Evolutionary conservation across 2,329 filamentous ascomycete species (phyloP).

Genomic region (Akanthomyces muscarius): DNA sequence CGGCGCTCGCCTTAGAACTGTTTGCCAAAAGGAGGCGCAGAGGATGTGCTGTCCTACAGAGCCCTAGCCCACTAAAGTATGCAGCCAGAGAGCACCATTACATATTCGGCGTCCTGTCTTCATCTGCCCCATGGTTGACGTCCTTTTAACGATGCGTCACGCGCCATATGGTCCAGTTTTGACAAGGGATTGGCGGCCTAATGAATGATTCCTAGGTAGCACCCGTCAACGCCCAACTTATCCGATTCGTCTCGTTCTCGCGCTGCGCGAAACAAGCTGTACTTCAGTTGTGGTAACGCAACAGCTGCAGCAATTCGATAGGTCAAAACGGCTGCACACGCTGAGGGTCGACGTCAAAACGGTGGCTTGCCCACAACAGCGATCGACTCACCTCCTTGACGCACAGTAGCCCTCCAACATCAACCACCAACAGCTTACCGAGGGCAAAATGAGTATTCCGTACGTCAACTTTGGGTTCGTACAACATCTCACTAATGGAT

Average conservation of each 20-base stretch:
- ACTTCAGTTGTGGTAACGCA: background rate
- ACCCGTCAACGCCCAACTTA: background rate
- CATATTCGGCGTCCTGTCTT: background rate
- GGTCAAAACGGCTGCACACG: background rate
- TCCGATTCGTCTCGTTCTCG: background rate
- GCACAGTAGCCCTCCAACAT: background rate
- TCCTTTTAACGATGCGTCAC: background rate
- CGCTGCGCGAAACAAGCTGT: background rate
- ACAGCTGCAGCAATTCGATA: background rate
- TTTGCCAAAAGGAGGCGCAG: slow-evolving; percentile 1
- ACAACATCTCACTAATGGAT: background rate
- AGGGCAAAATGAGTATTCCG: slow-evolving; percentile 3
- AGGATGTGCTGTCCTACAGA: slow-evolving; percentile 11
- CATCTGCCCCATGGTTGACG: background rate
- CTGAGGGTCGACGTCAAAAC: background rate
- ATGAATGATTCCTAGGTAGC: background rate
- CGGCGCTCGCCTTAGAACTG: background rate
- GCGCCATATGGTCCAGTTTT: background rate
- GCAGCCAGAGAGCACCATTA: slow-evolving; percentile 6
- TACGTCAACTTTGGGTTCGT: background rate
- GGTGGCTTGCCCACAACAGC: background rate
- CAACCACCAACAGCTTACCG: background rate
- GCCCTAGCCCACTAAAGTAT: slow-evolving; percentile 16
- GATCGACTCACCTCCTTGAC: background rate
- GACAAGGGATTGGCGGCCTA: background rate